phyloP scores from a whole-genome alignment of 2,329 filamentous ascomycete genomes.

The Colletotrichum sp. region DNA sequence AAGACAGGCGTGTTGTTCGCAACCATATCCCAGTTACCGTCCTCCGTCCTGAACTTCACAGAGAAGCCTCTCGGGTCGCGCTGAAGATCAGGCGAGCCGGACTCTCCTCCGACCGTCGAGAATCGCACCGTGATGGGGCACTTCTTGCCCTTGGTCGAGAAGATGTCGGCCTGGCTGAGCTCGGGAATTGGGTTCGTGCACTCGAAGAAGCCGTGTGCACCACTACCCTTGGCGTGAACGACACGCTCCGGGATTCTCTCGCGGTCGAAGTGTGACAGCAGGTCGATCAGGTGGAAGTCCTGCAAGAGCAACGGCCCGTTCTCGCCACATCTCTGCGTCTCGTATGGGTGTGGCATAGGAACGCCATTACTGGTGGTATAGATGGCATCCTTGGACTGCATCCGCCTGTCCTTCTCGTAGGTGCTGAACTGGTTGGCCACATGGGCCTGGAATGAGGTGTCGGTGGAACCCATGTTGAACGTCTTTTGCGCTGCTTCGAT shows the following conservation, averaged over 20 bases:
- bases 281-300: slow-evolving; percentile 67
- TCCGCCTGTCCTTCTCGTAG: slow-evolving; percentile 44
- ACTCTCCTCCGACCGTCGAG: slow-evolving; percentile 70
- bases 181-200: slow-evolving; percentile 59
- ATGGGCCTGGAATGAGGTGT: slow-evolving; percentile 41
- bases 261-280: slow-evolving; percentile 64
- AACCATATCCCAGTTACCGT: slow-evolving; percentile 32
- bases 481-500: background rate
- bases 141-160: slow-evolving; percentile 55
- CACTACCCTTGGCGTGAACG: slow-evolving; percentile 27
- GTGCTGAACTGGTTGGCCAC: slow-evolving; percentile 39
- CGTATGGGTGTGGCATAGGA: slow-evolving; percentile 63
- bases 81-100: slow-evolving; percentile 68
- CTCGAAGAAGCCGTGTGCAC: slow-evolving; percentile 60
- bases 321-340: slow-evolving; percentile 59
- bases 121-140: slow-evolving; percentile 55
- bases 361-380: slow-evolving; percentile 64
- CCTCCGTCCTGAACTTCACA: slow-evolving; percentile 31
- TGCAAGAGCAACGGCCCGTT: slow-evolving; percentile 63
- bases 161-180: slow-evolving; percentile 55
- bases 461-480: slow-evolving; percentile 25
- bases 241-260: slow-evolving; percentile 43
- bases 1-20: slow-evolving; percentile 54
- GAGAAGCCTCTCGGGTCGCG: slow-evolving; percentile 72
- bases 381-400: slow-evolving; percentile 42